Base-by-base conservation (phyloP, 2,329 filamentous ascomycete genomes). In the Lasiodiplodia citricola region DNA sequence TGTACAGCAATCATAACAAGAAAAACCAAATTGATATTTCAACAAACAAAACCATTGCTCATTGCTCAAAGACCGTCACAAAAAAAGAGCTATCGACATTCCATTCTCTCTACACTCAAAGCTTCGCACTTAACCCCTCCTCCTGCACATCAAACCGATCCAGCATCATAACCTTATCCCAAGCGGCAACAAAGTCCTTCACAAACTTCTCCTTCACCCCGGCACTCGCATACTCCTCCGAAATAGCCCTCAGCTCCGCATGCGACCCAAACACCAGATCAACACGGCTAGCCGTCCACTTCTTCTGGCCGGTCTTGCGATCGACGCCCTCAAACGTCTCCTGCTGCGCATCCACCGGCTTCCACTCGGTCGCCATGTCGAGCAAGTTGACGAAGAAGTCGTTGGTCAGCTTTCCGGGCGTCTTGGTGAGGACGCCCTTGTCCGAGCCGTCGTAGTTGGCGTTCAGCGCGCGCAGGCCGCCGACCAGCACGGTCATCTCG, bases 301-400 rank as follows among this genome's bases (percentile, higher is more conserved):
- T 92, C 83, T 87, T 86, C 60, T 82, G 74, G 65, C 90, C 90
- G 18, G 85, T 87, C 83, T 89, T 89, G 78, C 88, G 88, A 81
- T 92, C 89, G 16, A 81, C 75, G 44, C 90, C 91, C 70, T 88
- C 86, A 78, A 86, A 93, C 63, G 84, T 67, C 73, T 93, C 90
- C 41, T 80, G 72, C 64, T 70, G 80, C n/a, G 74, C 72, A 68
- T 82, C 81, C 50, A 81, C 81, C 0, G 86, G 74, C 81, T 88
- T 88, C 92, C 92, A 94, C 25, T 80, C 83, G 7, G 86, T 91
- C 78, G 80, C 82, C 74, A 85, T 87, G 75, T 93, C 91, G 28
- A 94, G 86, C 1, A 94, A 84, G 82, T 94, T 93, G 80, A 92
- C 86, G 76, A 94, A 94, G 86, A 93, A 94, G 82, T 94, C 92